Conservation (phyloP, 495 filamentous ascomycete species). For the Aspergillus cristatus region DNA sequence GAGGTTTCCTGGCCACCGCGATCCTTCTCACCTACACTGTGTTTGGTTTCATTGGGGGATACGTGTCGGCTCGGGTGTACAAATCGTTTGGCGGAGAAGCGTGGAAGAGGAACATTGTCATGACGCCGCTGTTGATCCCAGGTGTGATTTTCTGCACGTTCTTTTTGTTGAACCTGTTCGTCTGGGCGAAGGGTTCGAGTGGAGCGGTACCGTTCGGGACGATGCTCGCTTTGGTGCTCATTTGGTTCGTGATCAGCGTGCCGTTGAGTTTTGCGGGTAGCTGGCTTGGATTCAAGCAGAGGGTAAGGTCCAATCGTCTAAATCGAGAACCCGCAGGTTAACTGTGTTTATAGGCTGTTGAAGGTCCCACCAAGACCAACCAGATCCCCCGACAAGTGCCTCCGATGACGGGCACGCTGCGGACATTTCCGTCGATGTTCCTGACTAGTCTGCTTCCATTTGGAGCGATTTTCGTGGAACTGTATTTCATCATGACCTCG, state of each 20-base stretch:
- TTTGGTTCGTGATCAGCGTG: conserved; percentile 95
- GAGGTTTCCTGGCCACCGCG: conserved; percentile 83
- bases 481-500: conserved; percentile 96
- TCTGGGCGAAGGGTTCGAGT: conserved; percentile 83
- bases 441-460: conserved; percentile 89
- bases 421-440: conserved; percentile 76
- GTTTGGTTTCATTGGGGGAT: conserved; percentile 88
- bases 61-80: conserved; percentile 80
- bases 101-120: conserved; percentile 87
- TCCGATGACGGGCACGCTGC: conserved; percentile 67
- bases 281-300: conserved; percentile 80
- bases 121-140: conserved; percentile 80
- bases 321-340: too few relatives aligned
- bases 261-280: conserved; percentile 83
- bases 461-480: conserved; percentile 91
- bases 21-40: conserved; percentile 88
- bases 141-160: conserved; percentile 80
- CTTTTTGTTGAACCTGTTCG: conserved; percentile 91
- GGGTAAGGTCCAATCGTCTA: too few relatives aligned
- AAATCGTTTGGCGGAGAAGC: conserved; percentile 84
- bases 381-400: conserved; percentile 97
- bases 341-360: conserved; percentile 42
- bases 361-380: conserved; percentile 85
- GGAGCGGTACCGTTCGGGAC: conserved; percentile 94
- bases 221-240: conserved; percentile 84